phyloP scores from a whole-genome alignment of 2,329 filamentous ascomycete genomes.

The Volutella citrinella region DNA sequence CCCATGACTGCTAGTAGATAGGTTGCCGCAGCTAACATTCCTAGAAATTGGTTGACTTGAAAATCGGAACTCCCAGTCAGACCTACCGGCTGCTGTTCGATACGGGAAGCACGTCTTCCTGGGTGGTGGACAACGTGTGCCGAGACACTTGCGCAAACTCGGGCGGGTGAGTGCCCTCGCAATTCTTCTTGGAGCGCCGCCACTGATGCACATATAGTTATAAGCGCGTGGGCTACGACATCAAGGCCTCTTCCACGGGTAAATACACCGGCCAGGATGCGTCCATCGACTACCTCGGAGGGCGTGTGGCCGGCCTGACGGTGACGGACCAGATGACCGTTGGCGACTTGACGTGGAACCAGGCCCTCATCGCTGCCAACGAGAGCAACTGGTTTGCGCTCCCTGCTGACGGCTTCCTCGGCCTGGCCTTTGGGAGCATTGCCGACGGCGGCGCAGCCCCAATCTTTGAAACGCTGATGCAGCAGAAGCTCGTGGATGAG shows the following conservation, averaged over 20 bases:
- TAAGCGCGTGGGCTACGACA: constrained; percentile 25
- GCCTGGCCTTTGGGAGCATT: constrained; percentile 32
- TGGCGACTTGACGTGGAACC: constrained; percentile 20
- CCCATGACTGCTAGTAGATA: fast-evolving
- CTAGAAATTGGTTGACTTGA: constrained; percentile 10
- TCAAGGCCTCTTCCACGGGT: constrained; percentile 23
- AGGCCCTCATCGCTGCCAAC: constrained; percentile 29
- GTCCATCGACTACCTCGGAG: constrained; percentile 30
- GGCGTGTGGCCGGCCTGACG: constrained; percentile 20
- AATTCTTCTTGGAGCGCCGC: neutral
- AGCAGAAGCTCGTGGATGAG: constrained; percentile 25
- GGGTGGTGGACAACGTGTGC: constrained; percentile 29
- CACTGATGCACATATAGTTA: constrained; percentile 16
- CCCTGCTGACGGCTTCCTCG: constrained; percentile 33
- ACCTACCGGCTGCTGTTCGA: constrained; percentile 30
- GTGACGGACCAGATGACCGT: constrained; percentile 26
- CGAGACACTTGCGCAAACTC: constrained; percentile 24
- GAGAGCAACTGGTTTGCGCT: constrained; percentile 26
- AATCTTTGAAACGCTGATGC: constrained; percentile 31
- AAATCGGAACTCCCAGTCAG: constrained; percentile 26
- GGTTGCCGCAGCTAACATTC: constrained; percentile 2
- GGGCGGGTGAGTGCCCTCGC: constrained; percentile 13
- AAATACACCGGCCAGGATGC: constrained; percentile 16
- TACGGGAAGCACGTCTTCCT: constrained; percentile 33
- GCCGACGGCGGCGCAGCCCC: constrained; percentile 26